Evolutionary conservation across 2,329 filamentous ascomycete species (phyloP).

Genomic region (Fusarium brachygibbosum): DNA sequence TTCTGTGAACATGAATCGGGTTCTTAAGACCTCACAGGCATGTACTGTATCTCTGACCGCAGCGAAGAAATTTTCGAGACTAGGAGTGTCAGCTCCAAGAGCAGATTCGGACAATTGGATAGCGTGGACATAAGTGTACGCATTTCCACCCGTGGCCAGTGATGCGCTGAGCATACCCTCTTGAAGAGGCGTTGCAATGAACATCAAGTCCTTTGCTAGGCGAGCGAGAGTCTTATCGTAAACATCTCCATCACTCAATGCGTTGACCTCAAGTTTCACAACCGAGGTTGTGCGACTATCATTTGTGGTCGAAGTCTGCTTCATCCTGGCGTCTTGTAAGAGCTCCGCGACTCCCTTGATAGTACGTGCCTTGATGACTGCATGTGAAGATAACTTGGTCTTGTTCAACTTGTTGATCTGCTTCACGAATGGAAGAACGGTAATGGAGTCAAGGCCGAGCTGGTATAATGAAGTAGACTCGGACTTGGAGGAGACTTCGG

Average conservation of each 20-base stretch:
- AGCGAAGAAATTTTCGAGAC: constrained; percentile 10
- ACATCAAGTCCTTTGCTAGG: constrained; percentile 22
- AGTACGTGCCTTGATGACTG: constrained; percentile 22
- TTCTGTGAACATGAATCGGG: constrained; percentile 22
- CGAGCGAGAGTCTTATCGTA: constrained; percentile 1
- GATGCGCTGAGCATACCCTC: constrained; percentile 37
- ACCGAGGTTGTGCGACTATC: fast-evolving
- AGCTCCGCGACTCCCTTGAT: constrained; percentile 6
- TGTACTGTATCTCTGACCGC: constrained; percentile 19
- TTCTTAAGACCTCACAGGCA: constrained; percentile 23
- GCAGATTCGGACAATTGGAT: constrained; percentile 18
- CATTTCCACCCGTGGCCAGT: constrained; percentile 5
- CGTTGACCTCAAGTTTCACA: fast-evolving
- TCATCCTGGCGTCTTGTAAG: neutral
- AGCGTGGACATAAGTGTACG: constrained; percentile 23
- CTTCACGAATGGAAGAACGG: constrained; percentile 26
- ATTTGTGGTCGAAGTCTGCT: fast-evolving
- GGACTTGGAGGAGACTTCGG: constrained; percentile 3
- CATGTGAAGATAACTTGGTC: constrained; percentile 11
- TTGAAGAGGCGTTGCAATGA: constrained; percentile 24
- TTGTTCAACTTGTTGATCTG: constrained; percentile 17
- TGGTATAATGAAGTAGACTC: constrained; percentile 22
- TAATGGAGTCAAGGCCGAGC: constrained; percentile 25
- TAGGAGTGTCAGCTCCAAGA: neutral
- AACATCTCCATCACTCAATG: neutral